Base-by-base conservation (phyloP, 371 early-diverging fungal species). In the Actinomortierella wolfii region DNA sequence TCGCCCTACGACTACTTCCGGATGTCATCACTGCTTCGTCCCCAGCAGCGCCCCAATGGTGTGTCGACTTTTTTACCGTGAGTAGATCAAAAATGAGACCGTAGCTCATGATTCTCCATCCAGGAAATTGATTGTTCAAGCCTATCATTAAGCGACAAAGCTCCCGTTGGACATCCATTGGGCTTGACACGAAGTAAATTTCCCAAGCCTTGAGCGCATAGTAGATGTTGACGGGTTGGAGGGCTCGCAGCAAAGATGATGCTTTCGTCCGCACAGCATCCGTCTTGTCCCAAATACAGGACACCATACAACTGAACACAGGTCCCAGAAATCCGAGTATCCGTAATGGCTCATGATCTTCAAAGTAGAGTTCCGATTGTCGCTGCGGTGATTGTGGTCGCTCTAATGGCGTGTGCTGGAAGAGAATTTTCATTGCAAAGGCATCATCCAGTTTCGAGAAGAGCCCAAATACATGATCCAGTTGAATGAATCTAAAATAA, bases 141-240 rank as follows among this genome's bases (percentile, higher is more conserved):
- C 68, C 61, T 4, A 58, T 51, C 75, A 74, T 74, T 43, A 74
- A 39, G 21, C 63, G 67, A 45, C 67, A 42, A 0, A 64, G 44
- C 13, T 46, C 54, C 40, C 64, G 67, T 26, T 67, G 75, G 24
- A 46, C 42, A 13, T 74, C 61, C 2, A 61, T 59, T 0, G 60
- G 15, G 15, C 75, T 74, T 14, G 57, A 20, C 17, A 74, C 43
- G 46, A 74, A 74, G 26, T 67, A 45, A 1, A 74, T 50, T 29
- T 74, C 75, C 75, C 75, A 74, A 1, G 75, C 56, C 47, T 74
- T 74, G 44, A 74, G 64, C 1, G 75, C 64, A 43, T 74, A 67
- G 17, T 48, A 40, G 3, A 74, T 44, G 51, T 74, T 67, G 0
- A 67, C 75, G 0, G 75, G 75, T 17, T 74, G 75, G 18, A 74